Percentiles rank a stretch among this genome's conserved stretches.
Conservation (phyloP, 768 basidiomycete genomes). For the Boletus rubescentipes region DNA sequence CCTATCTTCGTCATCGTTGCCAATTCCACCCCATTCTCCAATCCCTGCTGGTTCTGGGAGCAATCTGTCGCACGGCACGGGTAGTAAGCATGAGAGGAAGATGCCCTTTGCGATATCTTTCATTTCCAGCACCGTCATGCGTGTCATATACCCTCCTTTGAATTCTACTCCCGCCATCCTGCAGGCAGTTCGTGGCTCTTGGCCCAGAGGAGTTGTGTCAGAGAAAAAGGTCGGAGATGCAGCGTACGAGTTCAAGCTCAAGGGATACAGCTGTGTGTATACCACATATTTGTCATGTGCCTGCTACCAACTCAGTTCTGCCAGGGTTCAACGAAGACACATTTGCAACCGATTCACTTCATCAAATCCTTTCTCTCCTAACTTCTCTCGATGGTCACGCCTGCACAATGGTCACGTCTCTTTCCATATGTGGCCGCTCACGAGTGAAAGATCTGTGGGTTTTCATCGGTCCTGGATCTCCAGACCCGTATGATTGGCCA, state of each 20-base stretch:
- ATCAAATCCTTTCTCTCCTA: constrained; percentile 66
- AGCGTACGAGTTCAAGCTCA: constrained; percentile 77
- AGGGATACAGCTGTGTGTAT: constrained; percentile 72
- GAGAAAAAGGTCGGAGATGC: constrained; percentile 74
- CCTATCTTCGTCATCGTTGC: constrained; percentile 35
- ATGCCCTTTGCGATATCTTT: constrained; percentile 75
- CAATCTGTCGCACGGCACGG: constrained; percentile 37
- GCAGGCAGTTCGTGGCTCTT: constrained; percentile 73
- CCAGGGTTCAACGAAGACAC: constrained; percentile 79
- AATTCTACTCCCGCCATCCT: constrained; percentile 76
- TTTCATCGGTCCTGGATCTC: constrained; percentile 56
- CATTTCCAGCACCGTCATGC: constrained; percentile 60
- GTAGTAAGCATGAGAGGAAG: constrained; percentile 34
- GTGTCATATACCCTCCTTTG: constrained; percentile 75
- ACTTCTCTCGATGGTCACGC: constrained; percentile 65
- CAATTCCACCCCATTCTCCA: constrained; percentile 39
- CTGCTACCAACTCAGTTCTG: constrained; percentile 19
- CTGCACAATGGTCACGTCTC: constrained; percentile 65
- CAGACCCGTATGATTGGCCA: constrained; percentile 32
- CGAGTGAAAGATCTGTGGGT: constrained; percentile 78
- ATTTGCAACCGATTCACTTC: constrained; percentile 70
- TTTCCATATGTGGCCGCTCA: constrained; percentile 71
- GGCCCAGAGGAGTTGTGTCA: constrained; percentile 77
- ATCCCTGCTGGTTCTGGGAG: constrained; percentile 40
- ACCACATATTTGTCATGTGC: constrained; percentile 10